phyloP scores from a whole-genome alignment of 352 stramenopile species.

The Blastocystis sp. region DNA sequence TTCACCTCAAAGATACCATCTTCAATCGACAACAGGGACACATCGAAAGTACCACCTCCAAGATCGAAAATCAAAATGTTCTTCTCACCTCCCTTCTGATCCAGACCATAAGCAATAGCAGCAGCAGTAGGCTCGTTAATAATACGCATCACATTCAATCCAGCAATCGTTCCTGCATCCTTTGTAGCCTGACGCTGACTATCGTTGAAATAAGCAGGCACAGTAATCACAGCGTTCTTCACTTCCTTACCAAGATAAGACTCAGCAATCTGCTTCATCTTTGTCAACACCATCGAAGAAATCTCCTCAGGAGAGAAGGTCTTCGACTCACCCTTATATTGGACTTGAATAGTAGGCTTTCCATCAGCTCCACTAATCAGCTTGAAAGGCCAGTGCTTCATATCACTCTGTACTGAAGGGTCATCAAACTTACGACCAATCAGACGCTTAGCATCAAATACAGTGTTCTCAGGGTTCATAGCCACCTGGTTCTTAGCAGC shows the following conservation, averaged over 20 bases:
- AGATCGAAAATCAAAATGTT: no score
- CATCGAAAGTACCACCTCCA: no score
- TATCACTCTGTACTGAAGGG: constrained; percentile 91
- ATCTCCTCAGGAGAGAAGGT: constrained; percentile 97
- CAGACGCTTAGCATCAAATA: constrained; percentile 99
- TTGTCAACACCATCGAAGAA: constrained; percentile 94
- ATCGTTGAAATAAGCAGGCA: no score
- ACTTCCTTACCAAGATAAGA: constrained; percentile 90
- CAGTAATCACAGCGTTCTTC: no score
- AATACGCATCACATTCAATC: constrained; percentile 94
- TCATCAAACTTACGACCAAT: constrained; percentile 91
- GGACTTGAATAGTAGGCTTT: constrained; percentile 81
- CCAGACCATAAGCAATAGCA: no score
- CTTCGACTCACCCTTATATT: constrained; percentile 77
- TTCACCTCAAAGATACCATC: constrained; percentile 97
- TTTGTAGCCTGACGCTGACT: constrained; percentile 98
- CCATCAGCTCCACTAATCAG: constrained; percentile 84
- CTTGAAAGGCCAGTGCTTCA: constrained; percentile 94
- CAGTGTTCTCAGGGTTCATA: constrained; percentile 96
- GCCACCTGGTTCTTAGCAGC: constrained; percentile 98
- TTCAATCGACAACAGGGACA: constrained; percentile 95
- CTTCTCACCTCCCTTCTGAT: no score
- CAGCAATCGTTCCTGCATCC: constrained; percentile 94
- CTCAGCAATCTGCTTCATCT: constrained; percentile 98
- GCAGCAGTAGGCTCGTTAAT: no score